Conservation (phyloP, 179 eudicot genomes). For the Amaranthus tricolor region DNA sequence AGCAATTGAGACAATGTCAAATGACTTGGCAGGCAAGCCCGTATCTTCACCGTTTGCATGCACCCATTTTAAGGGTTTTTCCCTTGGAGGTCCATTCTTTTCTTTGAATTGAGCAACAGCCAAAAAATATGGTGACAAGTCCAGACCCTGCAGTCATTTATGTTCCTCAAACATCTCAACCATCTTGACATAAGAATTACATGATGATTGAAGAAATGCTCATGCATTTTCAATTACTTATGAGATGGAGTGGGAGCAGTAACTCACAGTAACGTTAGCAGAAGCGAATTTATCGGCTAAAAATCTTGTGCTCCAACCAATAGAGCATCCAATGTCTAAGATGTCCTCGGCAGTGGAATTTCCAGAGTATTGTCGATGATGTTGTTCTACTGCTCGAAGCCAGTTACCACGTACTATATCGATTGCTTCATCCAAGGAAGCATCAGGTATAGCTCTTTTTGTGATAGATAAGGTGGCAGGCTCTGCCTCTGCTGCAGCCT, state of each 20-base stretch:
- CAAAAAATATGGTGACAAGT: slow-evolving; percentile 91
- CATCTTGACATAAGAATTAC: neutral
- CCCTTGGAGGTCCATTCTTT: slow-evolving; percentile 43
- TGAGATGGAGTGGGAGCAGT: neutral
- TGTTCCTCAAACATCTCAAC: neutral
- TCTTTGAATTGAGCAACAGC: slow-evolving; percentile 91
- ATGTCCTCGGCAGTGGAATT: slow-evolving; percentile 47
- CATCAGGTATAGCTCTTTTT: slow-evolving; percentile 76
- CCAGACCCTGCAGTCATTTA: slow-evolving; percentile 64
- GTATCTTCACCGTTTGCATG: slow-evolving; percentile 97
- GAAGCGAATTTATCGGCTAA: slow-evolving; percentile 77
- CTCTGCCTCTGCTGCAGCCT: slow-evolving; percentile 99
- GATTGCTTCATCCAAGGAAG: slow-evolving; percentile 87
- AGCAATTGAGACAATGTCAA: slow-evolving; percentile 86
- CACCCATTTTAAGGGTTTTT: slow-evolving; percentile 60
- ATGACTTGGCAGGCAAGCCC: slow-evolving; percentile 69
- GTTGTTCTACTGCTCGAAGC: slow-evolving; percentile 74
- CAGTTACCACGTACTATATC: slow-evolving; percentile 89
- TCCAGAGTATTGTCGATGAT: slow-evolving; percentile 60
- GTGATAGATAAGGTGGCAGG: slow-evolving; percentile 92
- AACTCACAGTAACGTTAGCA: slow-evolving; percentile 64
- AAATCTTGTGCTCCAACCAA: slow-evolving; percentile 82
- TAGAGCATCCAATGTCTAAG: slow-evolving; percentile 90
- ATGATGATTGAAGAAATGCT: neutral
- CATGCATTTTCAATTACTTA: neutral